A percentile compares a stretch with the other conserved stretches of the same genome.
phyloP scores from a whole-genome alignment of 805 yeast genomes.

The Maudiozyma serrabonitensis region DNA sequence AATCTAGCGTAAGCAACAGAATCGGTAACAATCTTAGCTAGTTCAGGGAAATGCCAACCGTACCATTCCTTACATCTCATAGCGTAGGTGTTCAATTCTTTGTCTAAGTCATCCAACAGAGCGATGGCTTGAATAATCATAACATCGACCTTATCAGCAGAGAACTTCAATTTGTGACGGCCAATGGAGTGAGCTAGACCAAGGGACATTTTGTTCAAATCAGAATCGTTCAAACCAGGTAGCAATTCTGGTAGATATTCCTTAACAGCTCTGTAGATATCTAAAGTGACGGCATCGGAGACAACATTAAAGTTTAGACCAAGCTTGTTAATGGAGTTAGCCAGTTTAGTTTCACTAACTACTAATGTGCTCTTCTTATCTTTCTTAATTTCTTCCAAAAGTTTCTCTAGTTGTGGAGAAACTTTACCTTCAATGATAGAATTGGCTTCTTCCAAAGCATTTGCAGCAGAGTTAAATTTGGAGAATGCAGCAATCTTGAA shows the following conservation, averaged over 20 bases:
- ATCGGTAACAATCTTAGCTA: constrained; percentile 93
- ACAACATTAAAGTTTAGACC: constrained; percentile 82
- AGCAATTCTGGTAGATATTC: constrained; percentile 87
- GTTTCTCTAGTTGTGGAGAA: constrained; percentile 65
- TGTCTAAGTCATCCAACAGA: constrained; percentile 87
- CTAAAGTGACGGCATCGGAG: constrained; percentile 90
- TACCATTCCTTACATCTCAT: constrained; percentile 99
- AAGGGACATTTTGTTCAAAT: constrained; percentile 86
- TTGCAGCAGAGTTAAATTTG: constrained; percentile 87
- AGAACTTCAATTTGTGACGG: constrained; percentile 93
- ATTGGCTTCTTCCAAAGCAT: constrained; percentile 91
- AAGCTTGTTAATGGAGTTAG: constrained; percentile 90
- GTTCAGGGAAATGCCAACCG: constrained; percentile 99
- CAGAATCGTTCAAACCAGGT: constrained; percentile 84
- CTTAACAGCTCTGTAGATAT: constrained; percentile 89
- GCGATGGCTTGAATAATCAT: constrained; percentile 99
- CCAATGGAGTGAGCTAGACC: constrained; percentile 99
- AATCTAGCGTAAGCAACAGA: constrained; percentile 94
- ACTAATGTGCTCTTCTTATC: constrained; percentile 80
- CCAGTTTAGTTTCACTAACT: constrained; percentile 91
- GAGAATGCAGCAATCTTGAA: constrained; percentile 93
- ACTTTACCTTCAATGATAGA: constrained; percentile 90
- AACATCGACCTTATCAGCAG: constrained; percentile 96
- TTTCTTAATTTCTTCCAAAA: constrained; percentile 65
- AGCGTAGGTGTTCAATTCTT: constrained; percentile 94